These are phyloP conservation scores for Lophium mytilinum DNA, from an alignment of 495 filamentous ascomycete species.

Conservation along the genomic window DNA sequence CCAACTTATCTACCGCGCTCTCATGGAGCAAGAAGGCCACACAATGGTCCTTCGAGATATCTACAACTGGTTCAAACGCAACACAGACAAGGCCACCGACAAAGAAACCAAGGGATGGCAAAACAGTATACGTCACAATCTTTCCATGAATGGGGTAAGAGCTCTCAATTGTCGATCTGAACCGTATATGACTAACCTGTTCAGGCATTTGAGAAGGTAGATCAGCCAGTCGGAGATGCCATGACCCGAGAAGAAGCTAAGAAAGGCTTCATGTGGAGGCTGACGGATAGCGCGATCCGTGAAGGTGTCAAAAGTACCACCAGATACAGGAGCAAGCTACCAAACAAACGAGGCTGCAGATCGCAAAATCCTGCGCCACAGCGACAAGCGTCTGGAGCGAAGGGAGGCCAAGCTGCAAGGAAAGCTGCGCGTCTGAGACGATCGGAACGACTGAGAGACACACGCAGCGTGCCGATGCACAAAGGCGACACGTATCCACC, in stretches of 20 bases:
- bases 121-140: conserved; percentile 93
- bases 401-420: conserved; percentile 46
- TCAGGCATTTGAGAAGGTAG: conserved; percentile 59
- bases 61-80: conserved; percentile 79
- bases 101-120: conserved; percentile 71
- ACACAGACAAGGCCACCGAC: conserved; percentile 63
- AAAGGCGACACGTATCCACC: conserved; percentile 10
- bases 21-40: conserved; percentile 54
- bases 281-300: conserved; percentile 52
- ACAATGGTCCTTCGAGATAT: conserved; percentile 77
- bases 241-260: conserved; percentile 39
- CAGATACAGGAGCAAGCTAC: conserved; percentile 53
- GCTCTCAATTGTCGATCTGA: neutral
- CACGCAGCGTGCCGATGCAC: neutral
- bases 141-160: conserved; percentile 93
- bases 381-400: conserved; percentile 48
- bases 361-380: conserved; percentile 40
- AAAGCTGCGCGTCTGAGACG: conserved; percentile 24
- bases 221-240: conserved; percentile 32
- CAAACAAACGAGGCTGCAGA: conserved; percentile 39
- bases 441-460: conserved; percentile 8
- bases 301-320: conserved; percentile 68
- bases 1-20: conserved; percentile 66
- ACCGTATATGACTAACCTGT: conserved; percentile 1
- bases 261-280: conserved; percentile 57